phyloP scores from a whole-genome alignment of 148 eudicot species.

The Rhododendron griersonianum region DNA sequence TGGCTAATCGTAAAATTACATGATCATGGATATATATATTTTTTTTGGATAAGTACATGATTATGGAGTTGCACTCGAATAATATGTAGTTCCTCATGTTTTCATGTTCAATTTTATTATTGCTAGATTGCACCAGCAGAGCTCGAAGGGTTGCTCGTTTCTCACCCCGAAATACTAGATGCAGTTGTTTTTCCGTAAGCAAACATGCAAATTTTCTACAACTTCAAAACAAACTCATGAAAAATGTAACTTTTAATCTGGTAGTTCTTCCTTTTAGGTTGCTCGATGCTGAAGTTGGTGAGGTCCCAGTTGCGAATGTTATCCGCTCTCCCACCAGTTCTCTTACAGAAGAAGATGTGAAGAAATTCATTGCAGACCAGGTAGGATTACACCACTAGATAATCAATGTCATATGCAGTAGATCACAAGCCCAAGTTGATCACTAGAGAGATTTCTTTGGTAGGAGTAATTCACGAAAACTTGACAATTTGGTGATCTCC shows the following conservation, averaged over 20 bases:
- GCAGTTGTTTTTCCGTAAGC: slow-evolving; percentile 84
- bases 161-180: slow-evolving; percentile 71
- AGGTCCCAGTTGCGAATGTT: slow-evolving; percentile 74
- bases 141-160: slow-evolving; percentile 72
- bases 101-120: slow-evolving; percentile 5
- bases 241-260: not conserved
- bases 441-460: not conserved
- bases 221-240: not conserved
- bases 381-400: slow-evolving; percentile 21
- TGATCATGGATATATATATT: too few species aligned
- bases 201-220: not conserved
- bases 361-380: slow-evolving; percentile 67
- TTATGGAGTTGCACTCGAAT: not conserved
- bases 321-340: slow-evolving; percentile 62
- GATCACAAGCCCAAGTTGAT: not conserved
- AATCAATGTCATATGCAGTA: too few species aligned
- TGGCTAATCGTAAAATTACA: not conserved
- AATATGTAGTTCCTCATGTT: not conserved
- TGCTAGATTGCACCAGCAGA: slow-evolving; percentile 78
- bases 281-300: slow-evolving; percentile 86
- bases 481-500: not conserved
- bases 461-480: not conserved
- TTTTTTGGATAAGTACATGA: too few species aligned
- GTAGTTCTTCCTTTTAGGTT: slow-evolving; percentile 26
- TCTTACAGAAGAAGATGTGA: slow-evolving; percentile 48